Evolutionary conservation across 495 filamentous ascomycete species (phyloP).

Genomic region (Aspergillus bertholletiae): DNA sequence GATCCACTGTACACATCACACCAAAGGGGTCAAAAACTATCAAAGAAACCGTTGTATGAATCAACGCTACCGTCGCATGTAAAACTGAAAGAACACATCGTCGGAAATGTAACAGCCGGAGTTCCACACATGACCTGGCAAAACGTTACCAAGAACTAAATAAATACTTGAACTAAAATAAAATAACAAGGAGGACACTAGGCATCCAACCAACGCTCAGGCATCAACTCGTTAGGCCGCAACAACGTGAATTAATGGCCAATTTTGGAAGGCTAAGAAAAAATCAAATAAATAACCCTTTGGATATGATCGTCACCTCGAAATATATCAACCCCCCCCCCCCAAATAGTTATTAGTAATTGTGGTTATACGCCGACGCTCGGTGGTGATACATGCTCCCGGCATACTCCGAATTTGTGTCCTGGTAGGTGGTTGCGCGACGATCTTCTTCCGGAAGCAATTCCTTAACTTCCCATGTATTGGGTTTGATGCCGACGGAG

Average conservation of each 20-base stretch:
- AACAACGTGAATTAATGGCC: not conserved
- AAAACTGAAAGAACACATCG: not conserved
- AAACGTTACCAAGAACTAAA: too few species aligned
- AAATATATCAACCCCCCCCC: not conserved
- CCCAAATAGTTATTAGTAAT: slow-evolving; percentile 25
- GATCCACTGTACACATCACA: not conserved
- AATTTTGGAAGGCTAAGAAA: not conserved
- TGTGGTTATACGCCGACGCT: slow-evolving; percentile 33
- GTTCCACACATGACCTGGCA: not conserved
- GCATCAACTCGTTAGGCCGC: not conserved
- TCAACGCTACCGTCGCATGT: not conserved
- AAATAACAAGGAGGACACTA: not conserved
- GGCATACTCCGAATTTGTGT: slow-evolving; percentile 58
- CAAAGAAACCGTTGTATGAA: not conserved
- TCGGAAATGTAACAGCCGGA: not conserved
- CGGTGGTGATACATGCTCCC: slow-evolving; percentile 57
- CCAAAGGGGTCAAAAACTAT: not conserved
- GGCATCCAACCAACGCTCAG: not conserved
- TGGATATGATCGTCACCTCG: not conserved
- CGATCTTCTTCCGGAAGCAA: slow-evolving; percentile 84
- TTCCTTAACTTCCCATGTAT: slow-evolving; percentile 99
- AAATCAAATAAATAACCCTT: not conserved
- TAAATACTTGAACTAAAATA: not conserved
- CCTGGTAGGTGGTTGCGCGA: slow-evolving; percentile 71
- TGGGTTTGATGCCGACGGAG: slow-evolving; percentile 87